phyloP scores from a whole-genome alignment of 2,329 filamentous ascomycete genomes.

The Phialocephala sp. region DNA sequence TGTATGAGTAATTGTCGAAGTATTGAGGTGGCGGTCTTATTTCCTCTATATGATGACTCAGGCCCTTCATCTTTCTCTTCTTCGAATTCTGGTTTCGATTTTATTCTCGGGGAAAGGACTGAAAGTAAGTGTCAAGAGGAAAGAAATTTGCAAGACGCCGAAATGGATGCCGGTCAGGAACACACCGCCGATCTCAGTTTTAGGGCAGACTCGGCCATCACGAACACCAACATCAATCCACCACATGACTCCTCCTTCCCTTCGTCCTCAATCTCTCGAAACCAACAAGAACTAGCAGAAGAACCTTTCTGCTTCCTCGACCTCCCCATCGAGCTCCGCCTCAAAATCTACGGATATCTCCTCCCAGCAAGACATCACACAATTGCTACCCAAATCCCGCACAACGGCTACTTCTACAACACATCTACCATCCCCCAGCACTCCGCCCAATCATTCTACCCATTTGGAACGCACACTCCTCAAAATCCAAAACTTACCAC shows the following conservation, averaged over 20 bases:
- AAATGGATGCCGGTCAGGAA: constrained; percentile 14
- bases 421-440: constrained; percentile 24
- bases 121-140: neutral
- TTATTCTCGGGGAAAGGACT: neutral
- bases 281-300: neutral
- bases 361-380: constrained; percentile 38
- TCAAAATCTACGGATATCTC: constrained; percentile 38
- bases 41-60: constrained; percentile 15
- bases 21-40: constrained; percentile 33
- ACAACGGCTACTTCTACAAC: constrained; percentile 38
- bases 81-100: neutral
- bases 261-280: too few species aligned
- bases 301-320: constrained; percentile 34
- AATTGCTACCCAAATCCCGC: constrained; percentile 38
- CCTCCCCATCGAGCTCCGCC: constrained; percentile 39
- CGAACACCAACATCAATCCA: constrained; percentile 3
- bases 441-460: constrained; percentile 33
- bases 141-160: constrained; percentile 4
- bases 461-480: constrained; percentile 27
- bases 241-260: neutral
- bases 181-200: constrained; percentile 12
- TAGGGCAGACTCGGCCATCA: neutral
- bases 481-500: constrained; percentile 27
- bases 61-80: constrained; percentile 7
- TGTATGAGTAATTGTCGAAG: constrained; percentile 35